phyloP scores from a whole-genome alignment of 2,329 filamentous ascomycete genomes.

The Pochonia chlamydosporia region DNA sequence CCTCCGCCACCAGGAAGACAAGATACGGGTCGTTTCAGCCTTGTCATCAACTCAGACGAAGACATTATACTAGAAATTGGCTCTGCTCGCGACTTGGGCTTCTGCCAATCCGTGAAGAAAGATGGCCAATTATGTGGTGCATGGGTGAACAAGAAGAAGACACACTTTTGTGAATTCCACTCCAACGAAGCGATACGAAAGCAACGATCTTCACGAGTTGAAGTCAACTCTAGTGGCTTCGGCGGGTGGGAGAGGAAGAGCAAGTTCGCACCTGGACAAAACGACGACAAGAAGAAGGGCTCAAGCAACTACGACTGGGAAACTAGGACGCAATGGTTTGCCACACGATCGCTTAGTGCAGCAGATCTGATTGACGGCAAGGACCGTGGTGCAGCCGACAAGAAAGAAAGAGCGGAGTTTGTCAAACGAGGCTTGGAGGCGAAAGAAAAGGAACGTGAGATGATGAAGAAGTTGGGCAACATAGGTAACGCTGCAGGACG shows the following conservation, averaged over 20 bases:
- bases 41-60: slow-evolving; percentile 78
- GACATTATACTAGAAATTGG: slow-evolving; percentile 91
- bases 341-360: slow-evolving; percentile 45
- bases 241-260: slow-evolving; percentile 25
- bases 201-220: slow-evolving; percentile 59
- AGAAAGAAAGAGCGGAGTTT: slow-evolving; percentile 58
- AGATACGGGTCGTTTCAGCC: slow-evolving; percentile 77
- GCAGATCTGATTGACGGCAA: slow-evolving; percentile 61
- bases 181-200: slow-evolving; percentile 76
- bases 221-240: slow-evolving; percentile 66
- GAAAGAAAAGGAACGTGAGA: slow-evolving; percentile 66
- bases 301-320: slow-evolving; percentile 49
- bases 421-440: slow-evolving; percentile 58
- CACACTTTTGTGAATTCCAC: slow-evolving; percentile 89
- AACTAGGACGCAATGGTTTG: slow-evolving; percentile 52
- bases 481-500: slow-evolving; percentile 61
- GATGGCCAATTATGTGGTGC: slow-evolving; percentile 74
- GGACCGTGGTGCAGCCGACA: slow-evolving; percentile 49
- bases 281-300: slow-evolving; percentile 13
- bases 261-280: slow-evolving; percentile 16
- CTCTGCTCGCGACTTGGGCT: slow-evolving; percentile 75
- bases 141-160: slow-evolving; percentile 86
- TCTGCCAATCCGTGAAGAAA: slow-evolving; percentile 78
- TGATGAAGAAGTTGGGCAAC: slow-evolving; percentile 61
- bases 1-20: slow-evolving; percentile 70